Evolutionary conservation across 805 yeast genomes (phyloP), one percentile per base, ranked within the genome.

Genomic region (Saccharomycopsis javanensis): DNA sequence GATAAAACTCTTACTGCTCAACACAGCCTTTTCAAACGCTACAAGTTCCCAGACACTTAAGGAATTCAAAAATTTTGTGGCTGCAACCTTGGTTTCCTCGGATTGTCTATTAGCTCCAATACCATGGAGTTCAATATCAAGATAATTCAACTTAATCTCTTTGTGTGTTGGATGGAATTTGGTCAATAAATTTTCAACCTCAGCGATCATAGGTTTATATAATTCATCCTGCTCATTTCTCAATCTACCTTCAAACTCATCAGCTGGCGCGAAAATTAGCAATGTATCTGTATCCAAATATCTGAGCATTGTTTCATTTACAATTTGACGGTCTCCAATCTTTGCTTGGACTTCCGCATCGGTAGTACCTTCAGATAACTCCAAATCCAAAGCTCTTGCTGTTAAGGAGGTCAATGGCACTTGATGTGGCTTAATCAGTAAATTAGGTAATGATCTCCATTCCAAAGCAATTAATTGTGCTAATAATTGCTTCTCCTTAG

Each of bases 201-300:
- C 81, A 50, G 70, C 69, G 30, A 89, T 86, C 45, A 92, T 73
- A 0, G 96, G 96, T 57, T 83, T 70, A 70, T 88, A 95, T 56
- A 77, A 71, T 63, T 82, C 80, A 62, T 88, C 84, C 70, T 94
- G 99, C n/a, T 80, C 88, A 38, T 73, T 68, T 66, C 99, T 79
- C 61, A 94, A 75, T 46, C 73, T 75, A 8, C 98, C 98, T 63
- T 87, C 91, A 67, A 86, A 89, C 68, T 92, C 98, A 46, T 74
- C 76, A 10, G 64, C 62, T 11, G 97, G 96, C 1, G 97, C 83
- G 66, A 91, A 86, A 7, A 92, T 89, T 55, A 94, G 75, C 61
- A 96, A 74, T 1, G 98, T 90, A 69, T 94, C 99, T 0, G 99
- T 94, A 68, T 94, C 99, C 58, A 95, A 74, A 67, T 91, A 94